Base-by-base conservation (phyloP, 257 asterid genomes). In the Salvia rosmarinus region DNA sequence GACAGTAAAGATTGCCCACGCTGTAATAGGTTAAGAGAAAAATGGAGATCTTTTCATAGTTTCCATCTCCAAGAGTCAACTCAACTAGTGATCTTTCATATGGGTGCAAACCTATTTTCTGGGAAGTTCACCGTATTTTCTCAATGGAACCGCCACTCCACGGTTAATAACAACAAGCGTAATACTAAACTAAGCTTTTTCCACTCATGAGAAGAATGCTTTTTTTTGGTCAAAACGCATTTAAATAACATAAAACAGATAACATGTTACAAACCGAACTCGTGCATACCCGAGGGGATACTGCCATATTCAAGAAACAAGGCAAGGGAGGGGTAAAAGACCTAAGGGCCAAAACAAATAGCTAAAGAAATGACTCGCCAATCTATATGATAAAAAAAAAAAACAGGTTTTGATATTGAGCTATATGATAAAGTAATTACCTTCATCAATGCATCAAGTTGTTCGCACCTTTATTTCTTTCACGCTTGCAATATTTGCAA, bases 31-130 rank as follows among this genome's bases (percentile, higher is more conserved):
- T 71, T 59, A 28, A 50, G 59, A 52, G 65, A 52, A 67, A 25
- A 47, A 11, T 2, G 30, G 49, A 10, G 54, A 73, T 97, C 94
- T 89, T 81, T 75, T 94, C 99, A 58, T 94, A 94, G 81, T 88
- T 87, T 77, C 99, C 99, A 68, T 89, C 96, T 75, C 98, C 99
- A 65, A 94, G 96, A 57, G 98, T 94, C 85, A 94, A 88, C 87
- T 94, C 99, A 73, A 94, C 80, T 35, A 94, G 78, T 70, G 99
- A 86, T 75, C 90, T 80, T 81, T 94, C 99, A 75, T 94, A 94
- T 60, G 99, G 96, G 79, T 91, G 99, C 88, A 94, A 80, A 76
- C 47, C 37, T 58, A 70, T 85, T 86, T 86, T 94, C 61, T 81
- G 99, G 99, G 78, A 94, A 94, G 61, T 73, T 75, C 78, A 91